These are phyloP conservation scores for Lipomyces spencermartinsiae DNA, from an alignment of 805 yeast species.

Conservation along the genomic window DNA sequence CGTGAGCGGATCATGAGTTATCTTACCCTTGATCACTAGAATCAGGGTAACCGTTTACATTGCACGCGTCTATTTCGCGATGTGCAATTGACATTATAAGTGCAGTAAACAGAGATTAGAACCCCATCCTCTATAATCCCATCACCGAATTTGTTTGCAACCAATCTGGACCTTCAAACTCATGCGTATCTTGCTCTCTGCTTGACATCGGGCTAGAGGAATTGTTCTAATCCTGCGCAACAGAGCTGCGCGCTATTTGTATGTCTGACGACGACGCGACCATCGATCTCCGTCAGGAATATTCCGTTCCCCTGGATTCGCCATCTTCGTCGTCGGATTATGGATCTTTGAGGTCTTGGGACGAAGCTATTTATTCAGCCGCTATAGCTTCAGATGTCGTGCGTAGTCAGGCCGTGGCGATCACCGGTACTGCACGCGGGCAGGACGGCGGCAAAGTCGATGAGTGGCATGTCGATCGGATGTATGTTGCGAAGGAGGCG, in stretches of 20 bases:
- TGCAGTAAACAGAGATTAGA: neutral
- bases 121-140: neutral
- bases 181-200: neutral
- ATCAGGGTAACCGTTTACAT: neutral
- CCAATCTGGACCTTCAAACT: neutral
- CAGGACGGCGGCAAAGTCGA: neutral
- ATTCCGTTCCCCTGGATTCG: neutral
- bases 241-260: neutral
- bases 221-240: neutral
- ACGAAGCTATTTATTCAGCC: conserved; percentile 1
- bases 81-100: too few relatives aligned
- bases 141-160: neutral
- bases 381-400: conserved; percentile 1
- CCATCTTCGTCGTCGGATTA: conserved; percentile 1
- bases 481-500: conserved; percentile 5
- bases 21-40: too few relatives aligned
- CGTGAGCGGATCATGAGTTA: too few relatives aligned
- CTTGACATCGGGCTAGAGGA: neutral
- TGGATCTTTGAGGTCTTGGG: conserved; percentile 5
- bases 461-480: neutral
- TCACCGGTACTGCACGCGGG: neutral
- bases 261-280: neutral
- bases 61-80: neutral
- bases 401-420: neutral
- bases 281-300: neutral